phyloP scores from a whole-genome alignment of 371 early-diverging fungal genomes.

The Mycotypha africana region DNA sequence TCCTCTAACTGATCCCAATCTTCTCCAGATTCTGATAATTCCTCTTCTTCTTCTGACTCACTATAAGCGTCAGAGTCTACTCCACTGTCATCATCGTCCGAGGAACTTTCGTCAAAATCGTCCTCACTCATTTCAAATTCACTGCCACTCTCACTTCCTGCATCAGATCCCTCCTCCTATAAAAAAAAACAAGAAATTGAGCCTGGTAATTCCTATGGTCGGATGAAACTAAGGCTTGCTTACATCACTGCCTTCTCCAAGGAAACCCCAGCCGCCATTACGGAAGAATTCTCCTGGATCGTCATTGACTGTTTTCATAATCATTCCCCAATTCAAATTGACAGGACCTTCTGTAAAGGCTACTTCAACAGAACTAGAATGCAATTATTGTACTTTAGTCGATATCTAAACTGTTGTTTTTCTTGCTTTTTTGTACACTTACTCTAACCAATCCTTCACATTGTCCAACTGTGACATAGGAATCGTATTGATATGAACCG shows the following conservation, averaged over 20 bases:
- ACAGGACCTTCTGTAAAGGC: constrained; percentile 96
- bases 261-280: constrained; percentile 96
- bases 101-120: constrained; percentile 50
- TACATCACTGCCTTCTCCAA: constrained; percentile 68
- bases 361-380: constrained; percentile 94
- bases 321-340: constrained; percentile 97
- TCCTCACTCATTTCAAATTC: constrained; percentile 55
- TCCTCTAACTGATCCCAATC: constrained; percentile 84
- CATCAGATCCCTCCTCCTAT: constrained; percentile 41
- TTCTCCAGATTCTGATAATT: constrained; percentile 59
- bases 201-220: no score
- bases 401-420: no score
- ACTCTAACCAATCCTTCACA: constrained; percentile 99
- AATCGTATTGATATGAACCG: constrained; percentile 96
- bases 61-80: constrained; percentile 63
- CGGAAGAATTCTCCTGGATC: constrained; percentile 96
- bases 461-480: constrained; percentile 92
- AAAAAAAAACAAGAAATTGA: no score
- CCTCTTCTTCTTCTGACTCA: constrained; percentile 52
- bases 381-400: no score
- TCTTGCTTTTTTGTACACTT: no score
- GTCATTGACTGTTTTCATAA: constrained; percentile 98
- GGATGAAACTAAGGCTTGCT: no score
- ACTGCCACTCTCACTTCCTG: constrained; percentile 53
- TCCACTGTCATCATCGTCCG: constrained; percentile 65